Conservation (phyloP, 2,329 filamentous ascomycete species). For the Peltaster fructicola region DNA sequence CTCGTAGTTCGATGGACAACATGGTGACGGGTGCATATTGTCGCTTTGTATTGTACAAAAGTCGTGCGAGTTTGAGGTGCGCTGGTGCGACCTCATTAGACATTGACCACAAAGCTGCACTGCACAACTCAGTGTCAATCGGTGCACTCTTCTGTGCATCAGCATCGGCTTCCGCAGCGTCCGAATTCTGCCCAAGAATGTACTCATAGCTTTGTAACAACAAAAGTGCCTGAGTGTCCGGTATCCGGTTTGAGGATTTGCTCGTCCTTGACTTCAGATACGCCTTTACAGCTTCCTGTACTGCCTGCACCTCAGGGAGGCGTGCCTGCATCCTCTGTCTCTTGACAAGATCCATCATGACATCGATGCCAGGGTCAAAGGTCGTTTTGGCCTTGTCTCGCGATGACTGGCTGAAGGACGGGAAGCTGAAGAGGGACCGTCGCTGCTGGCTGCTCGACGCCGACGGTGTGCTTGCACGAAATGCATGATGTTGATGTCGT, state of each 20-base stretch:
- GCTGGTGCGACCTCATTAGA: slow-evolving; percentile 15
- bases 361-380: slow-evolving; percentile 52
- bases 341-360: slow-evolving; percentile 50
- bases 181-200: slow-evolving; percentile 21
- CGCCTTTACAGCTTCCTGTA: slow-evolving; percentile 45
- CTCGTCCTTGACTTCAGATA: too few relatives aligned
- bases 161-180: not conserved
- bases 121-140: not conserved
- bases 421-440: slow-evolving; percentile 46
- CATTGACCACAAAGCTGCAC: not conserved
- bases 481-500: not conserved
- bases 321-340: slow-evolving; percentile 45
- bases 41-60: slow-evolving; percentile 20
- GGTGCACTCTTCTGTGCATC: not conserved
- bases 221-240: slow-evolving; percentile 49
- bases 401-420: slow-evolving; percentile 30
- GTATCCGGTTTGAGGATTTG: slow-evolving; percentile 35
- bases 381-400: slow-evolving; percentile 41
- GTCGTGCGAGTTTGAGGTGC: slow-evolving; percentile 23
- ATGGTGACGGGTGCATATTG: too few relatives aligned
- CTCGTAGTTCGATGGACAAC: too few relatives aligned
- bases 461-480: too few relatives aligned
- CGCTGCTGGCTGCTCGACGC: slow-evolving; percentile 21
- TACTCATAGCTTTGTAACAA: slow-evolving; percentile 43
- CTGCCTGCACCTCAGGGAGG: slow-evolving; percentile 42